phyloP scores from a whole-genome alignment of 192 early-diverging fungal species.

The Mortierella alpina region DNA sequence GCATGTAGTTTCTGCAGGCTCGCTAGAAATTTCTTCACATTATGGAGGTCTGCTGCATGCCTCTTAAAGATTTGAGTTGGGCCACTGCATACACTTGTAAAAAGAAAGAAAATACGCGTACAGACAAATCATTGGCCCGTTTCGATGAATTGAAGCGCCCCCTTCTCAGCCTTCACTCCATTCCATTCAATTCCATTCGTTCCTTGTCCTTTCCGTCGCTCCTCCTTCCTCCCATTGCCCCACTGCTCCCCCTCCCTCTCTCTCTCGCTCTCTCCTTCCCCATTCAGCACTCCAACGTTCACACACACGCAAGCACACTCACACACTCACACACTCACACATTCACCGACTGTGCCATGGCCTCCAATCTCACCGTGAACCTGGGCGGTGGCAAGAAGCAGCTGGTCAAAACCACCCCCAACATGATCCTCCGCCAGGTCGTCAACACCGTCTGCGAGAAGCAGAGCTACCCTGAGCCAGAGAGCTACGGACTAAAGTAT shows the following conservation, averaged over 20 bases:
- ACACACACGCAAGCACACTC: neutral
- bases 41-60: too few species aligned
- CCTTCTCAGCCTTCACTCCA: too few species aligned
- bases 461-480: slow-evolving; percentile 62
- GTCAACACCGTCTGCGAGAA: slow-evolving; percentile 71
- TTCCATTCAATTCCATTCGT: too few species aligned
- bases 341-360: slow-evolving; percentile 51
- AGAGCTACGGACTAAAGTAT: slow-evolving; percentile 71
- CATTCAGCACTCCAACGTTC: neutral
- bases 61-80: too few species aligned
- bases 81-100: too few species aligned
- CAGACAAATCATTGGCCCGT: too few species aligned
- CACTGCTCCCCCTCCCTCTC: neutral
- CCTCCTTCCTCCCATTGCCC: too few species aligned
- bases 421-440: slow-evolving; percentile 77
- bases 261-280: neutral
- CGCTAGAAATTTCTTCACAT: too few species aligned
- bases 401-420: slow-evolving; percentile 77
- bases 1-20: too few species aligned
- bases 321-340: neutral
- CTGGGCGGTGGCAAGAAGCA: slow-evolving; percentile 59
- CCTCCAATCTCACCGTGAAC: slow-evolving; percentile 68
- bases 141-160: too few species aligned
- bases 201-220: too few species aligned
- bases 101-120: too few species aligned